phyloP scores from a whole-genome alignment of 2,329 filamentous ascomycete species.

The Fusarium udum region DNA sequence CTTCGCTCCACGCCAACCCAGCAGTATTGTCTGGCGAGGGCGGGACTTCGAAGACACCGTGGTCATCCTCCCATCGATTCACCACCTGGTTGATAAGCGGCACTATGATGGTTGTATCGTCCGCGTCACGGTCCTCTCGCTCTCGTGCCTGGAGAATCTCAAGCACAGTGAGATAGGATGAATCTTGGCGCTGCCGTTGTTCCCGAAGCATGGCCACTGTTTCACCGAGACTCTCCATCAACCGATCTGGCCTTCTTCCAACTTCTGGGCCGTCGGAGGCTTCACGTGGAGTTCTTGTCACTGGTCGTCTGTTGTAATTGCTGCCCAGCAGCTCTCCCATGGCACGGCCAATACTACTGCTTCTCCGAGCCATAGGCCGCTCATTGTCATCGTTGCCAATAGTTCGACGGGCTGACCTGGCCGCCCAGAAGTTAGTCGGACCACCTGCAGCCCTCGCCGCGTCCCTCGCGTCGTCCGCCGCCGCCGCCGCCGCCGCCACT shows the following conservation, averaged over 20 bases:
- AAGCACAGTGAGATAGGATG: slow-evolving; percentile 50
- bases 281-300: slow-evolving; percentile 47
- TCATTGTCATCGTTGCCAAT: slow-evolving; percentile 39
- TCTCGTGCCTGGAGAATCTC: slow-evolving; percentile 52
- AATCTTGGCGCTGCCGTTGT: slow-evolving; percentile 49
- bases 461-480: slow-evolving; percentile 13
- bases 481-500: slow-evolving; percentile 22
- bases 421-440: slow-evolving; percentile 19
- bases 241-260: slow-evolving; percentile 44
- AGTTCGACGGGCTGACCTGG: slow-evolving; percentile 24
- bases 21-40: slow-evolving; percentile 67
- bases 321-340: slow-evolving; percentile 51
- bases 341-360: slow-evolving; percentile 50
- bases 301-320: slow-evolving; percentile 49
- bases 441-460: slow-evolving; percentile 8
- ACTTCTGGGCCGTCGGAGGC: slow-evolving; percentile 32
- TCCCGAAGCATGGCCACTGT: slow-evolving; percentile 50
- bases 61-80: slow-evolving; percentile 53
- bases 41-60: slow-evolving; percentile 54
- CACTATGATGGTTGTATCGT: slow-evolving; percentile 50
- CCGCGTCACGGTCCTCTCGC: slow-evolving; percentile 46
- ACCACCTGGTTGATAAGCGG: slow-evolving; percentile 52
- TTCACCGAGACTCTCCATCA: slow-evolving; percentile 49
- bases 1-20: slow-evolving; percentile 69
- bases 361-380: slow-evolving; percentile 49